Base-by-base conservation (phyloP, 2,329 filamentous ascomycete genomes). In the Aurifilum marmelostoma region DNA sequence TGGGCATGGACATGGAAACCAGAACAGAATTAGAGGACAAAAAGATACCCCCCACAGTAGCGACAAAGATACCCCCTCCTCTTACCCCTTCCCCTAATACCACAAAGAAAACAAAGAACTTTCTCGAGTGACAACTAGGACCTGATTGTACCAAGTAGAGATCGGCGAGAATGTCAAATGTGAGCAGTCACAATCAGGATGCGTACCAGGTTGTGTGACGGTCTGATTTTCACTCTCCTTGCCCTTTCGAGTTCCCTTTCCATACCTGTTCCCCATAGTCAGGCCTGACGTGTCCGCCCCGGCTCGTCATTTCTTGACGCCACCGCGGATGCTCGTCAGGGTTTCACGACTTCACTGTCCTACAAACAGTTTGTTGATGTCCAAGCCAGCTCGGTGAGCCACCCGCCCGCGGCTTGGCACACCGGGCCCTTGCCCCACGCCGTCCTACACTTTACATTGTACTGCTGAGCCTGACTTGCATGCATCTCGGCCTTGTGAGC, bases 21-120 rank as follows among this genome's bases (percentile, higher is more conserved):
- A 32, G 34, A 18, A 59, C 6, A 37, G 9, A 59, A n/a, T 0
- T 8, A 18, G 29, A 58, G 29, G 12, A n/a, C 56, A 59, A 32
- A 59, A 34, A 29, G 56, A 59, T 59, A 59, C 56, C 56, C 56
- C 56, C 43, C 56, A 56, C 52, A 56, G 52, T 29, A 29, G 29
- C 29, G 21, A 59, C 8, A 34, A 21, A n/a, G 56, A 59, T 34
- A 59, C 32, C 29, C 54, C 56, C 56, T 11, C 56, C 8, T 47
- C 56, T 21, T 47, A 18, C 43, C 21, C 43, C 43, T 47, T 21
- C 14, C 39, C 43, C 39, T 11, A 16, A 59, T 37, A 37, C 32
- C 37, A 37, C 56, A 27, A 27, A 52, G 24, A 37, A 59, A 37
- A n/a, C n/a, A n/a, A n/a, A n/a, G n/a, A 18, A 37, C 18, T n/a